These are phyloP conservation scores for Tephrocybe sp. DNA, from an alignment of 768 basidiomycete genomes.

Conservation along the genomic window DNA sequence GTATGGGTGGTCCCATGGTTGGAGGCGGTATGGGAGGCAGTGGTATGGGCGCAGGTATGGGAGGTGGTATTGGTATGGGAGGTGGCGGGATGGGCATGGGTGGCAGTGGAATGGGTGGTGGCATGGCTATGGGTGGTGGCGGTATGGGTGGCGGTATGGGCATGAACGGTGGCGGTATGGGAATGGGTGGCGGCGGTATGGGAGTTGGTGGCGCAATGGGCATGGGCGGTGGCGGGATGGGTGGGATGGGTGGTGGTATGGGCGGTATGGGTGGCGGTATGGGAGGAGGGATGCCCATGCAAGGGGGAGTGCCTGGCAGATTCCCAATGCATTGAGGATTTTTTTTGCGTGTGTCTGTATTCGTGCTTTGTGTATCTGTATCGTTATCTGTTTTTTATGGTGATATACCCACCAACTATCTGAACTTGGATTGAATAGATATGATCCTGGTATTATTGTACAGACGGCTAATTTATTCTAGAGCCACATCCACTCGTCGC, in stretches of 20 bases:
- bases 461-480: too few species aligned
- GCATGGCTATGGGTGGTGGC: neutral
- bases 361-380: slow-evolving; percentile 11
- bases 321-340: slow-evolving; percentile 25
- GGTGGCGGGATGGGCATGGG: neutral
- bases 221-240: slow-evolving; percentile 22
- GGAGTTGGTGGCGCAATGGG: slow-evolving; percentile 19
- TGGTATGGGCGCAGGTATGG: neutral
- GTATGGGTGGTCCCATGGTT: slow-evolving; percentile 15
- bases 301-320: slow-evolving; percentile 28
- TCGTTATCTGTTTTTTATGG: too few species aligned
- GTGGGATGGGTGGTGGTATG: slow-evolving; percentile 19
- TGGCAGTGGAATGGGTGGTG: neutral
- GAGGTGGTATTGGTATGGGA: neutral
- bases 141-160: slow-evolving; percentile 11
- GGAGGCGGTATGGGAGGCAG: slow-evolving; percentile 13
- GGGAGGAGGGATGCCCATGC: slow-evolving; percentile 28
- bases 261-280: slow-evolving; percentile 25
- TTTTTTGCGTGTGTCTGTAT: slow-evolving; percentile 8
- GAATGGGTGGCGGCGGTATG: slow-evolving; percentile 5
- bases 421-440: too few species aligned
- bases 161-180: slow-evolving; percentile 9
- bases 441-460: too few species aligned
- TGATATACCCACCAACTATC: too few species aligned
- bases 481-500: too few species aligned